Evolutionary conservation across 495 filamentous ascomycete species (phyloP), one percentile per base, ranked within the genome.

Genomic region (Evernia prunastri): DNA sequence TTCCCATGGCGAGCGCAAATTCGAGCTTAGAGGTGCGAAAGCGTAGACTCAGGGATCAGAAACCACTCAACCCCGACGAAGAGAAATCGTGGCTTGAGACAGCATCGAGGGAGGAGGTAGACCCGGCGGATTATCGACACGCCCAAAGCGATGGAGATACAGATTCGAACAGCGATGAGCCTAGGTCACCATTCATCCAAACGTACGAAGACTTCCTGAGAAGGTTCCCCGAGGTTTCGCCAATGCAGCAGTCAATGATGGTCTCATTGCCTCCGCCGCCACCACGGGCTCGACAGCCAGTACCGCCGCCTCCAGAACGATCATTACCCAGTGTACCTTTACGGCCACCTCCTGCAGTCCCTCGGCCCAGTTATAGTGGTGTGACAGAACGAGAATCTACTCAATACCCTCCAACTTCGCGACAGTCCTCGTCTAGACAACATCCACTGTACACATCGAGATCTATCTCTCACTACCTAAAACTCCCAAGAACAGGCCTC

Each of bases 311-410:
- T 35, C 73, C 75, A 23, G 76, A 78, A 6, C 79, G 73, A 35
- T 47, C 61, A 56, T 13, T 77, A 63, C 78, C 76, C 66, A 69
- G 42, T 67, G 72, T 72, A 51, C 88, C 87, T 4, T 75, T 78
- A 8, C 82, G 90, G 25, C 94, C 94, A n/a, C 81, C 90, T 8
- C 95, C 94, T 59, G 87, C 92, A 4, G 81, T 93, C 39, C 89
- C 92, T 27, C 84, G 91, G 37, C 86, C 86, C 35, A 96, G 88
- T 72, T 96, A 96, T 65, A 92, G 89, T 69, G 95, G 95, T 20
- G 86, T 96, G 5, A 87, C 91, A 4, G 89, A 92, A 71, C 80
- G 77, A 66, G 77, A 78, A 69, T 74, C 82, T 60, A 77, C 81
- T 12, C 82, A 83, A 63, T 58, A 62, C 13, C 76, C 79, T n/a